phyloP scores from a whole-genome alignment of 352 stramenopile species.

The Globisporangium okanoganense region DNA sequence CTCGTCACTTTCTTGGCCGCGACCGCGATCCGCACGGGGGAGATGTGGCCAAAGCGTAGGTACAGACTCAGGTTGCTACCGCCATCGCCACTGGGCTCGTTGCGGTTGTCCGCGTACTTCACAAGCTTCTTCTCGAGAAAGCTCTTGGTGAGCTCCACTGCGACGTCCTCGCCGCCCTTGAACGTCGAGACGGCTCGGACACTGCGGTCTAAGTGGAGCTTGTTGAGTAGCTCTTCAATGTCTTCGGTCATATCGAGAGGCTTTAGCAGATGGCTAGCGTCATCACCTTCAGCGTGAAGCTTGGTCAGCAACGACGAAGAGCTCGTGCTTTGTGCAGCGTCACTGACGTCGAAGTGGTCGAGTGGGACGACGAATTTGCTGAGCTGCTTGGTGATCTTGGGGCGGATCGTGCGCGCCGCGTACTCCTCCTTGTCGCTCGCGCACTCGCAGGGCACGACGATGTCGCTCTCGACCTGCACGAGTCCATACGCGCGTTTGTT shows the following conservation, averaged over 20 bases:
- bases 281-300: not conserved
- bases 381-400: slow-evolving; percentile 93
- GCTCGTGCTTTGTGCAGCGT: slow-evolving; percentile 20
- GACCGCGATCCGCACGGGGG: slow-evolving; percentile 61
- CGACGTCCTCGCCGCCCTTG: slow-evolving; percentile 61
- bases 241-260: slow-evolving; percentile 44
- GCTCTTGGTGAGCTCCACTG: slow-evolving; percentile 63
- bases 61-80: slow-evolving; percentile 93
- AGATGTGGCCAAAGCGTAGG: slow-evolving; percentile 92
- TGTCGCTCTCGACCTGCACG: slow-evolving; percentile 96
- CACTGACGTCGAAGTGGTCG: slow-evolving; percentile 29
- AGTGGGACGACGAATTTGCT: slow-evolving; percentile 80
- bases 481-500: slow-evolving; percentile 58
- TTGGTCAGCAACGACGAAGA: slow-evolving; percentile 21
- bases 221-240: slow-evolving; percentile 30
- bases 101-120: slow-evolving; percentile 80
- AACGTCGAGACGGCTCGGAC: slow-evolving; percentile 60
- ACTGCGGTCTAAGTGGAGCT: slow-evolving; percentile 59
- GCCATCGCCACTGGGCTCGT: slow-evolving; percentile 93
- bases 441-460: slow-evolving; percentile 94
- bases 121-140: slow-evolving; percentile 87
- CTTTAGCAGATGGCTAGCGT: slow-evolving; percentile 8
- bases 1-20: slow-evolving; percentile 63
- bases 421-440: slow-evolving; percentile 95
- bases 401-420: slow-evolving; percentile 96